Base-by-base conservation (phyloP, 768 basidiomycete species). In the Lactifluus pinguis region DNA sequence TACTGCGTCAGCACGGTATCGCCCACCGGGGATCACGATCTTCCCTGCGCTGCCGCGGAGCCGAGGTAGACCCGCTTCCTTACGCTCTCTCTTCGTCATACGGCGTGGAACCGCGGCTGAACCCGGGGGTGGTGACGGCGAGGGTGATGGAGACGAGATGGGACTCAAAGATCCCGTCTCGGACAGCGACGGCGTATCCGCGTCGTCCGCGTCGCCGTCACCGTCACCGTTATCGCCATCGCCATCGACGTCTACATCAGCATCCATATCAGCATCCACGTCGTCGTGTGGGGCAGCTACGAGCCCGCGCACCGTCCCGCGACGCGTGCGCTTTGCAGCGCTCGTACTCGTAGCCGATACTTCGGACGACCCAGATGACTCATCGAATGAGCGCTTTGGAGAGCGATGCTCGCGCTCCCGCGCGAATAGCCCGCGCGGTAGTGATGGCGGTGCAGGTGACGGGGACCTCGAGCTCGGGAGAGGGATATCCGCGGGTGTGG, bases 81-180 rank as follows among this genome's bases (percentile, higher is more conserved):
- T 90, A 38, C 85, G 77, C 72, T 92, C 82, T 21, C 87, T 74
- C 51, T 84, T 74, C 7, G 87, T 91, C 49, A 91, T 56, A 6
- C 76, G 76, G 49, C 44, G 55, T 9, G 55, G 25, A 41, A 72
- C 77, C 64, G 75, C 73, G 5, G 63, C 60, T 6, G 70, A 65
- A 17, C 66, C 63, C 4, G 70, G 67, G 13, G 70, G 67, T 4
- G 72, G 69, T 21, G 61, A 49, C 3, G 65, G 60, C 1, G 67
- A 62, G 10, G 71, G 68, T 4, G 71, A 69, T 1, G 74, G 67
- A 1, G 76, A 74, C n/a, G 69, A 72, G 25, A 66, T 62, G 2
- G 72, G 64, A 19, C 67, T 67, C 5, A 70, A 68, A 14, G 71
- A 72, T 5, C 67, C 61, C 36, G 71, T 61, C 0, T 78, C 74